Conservation (phyloP, 2,329 filamentous ascomycete species). For the Beauveria caledonica region DNA sequence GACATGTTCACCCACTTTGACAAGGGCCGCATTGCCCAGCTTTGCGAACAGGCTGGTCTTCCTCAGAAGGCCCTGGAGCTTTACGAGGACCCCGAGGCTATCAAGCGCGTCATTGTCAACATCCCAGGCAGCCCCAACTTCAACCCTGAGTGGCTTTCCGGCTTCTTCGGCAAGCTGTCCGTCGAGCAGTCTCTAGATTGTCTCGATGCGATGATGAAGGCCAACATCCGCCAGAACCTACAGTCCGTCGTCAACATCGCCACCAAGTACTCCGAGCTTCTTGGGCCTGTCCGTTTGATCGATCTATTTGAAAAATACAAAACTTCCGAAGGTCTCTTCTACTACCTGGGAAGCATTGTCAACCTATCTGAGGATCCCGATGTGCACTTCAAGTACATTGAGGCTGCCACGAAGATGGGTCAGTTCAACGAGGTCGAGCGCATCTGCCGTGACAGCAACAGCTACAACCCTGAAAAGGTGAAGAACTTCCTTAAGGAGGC, state of each 20-base stretch:
- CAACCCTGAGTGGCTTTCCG: constrained; percentile 82
- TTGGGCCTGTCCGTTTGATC: constrained; percentile 80
- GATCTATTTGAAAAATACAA: constrained; percentile 97
- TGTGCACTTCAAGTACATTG: constrained; percentile 98
- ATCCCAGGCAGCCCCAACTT: constrained; percentile 74
- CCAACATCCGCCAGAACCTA: constrained; percentile 94
- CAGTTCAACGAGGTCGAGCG: constrained; percentile 95
- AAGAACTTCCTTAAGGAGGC: constrained; percentile 99
- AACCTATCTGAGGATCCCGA: constrained; percentile 93
- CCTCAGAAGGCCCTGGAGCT: constrained; percentile 84
- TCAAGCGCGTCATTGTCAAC: constrained; percentile 86
- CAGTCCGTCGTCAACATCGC: constrained; percentile 91
- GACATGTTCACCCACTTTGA: constrained; percentile 99
- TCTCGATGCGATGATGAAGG: constrained; percentile 90
- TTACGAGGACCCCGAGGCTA: constrained; percentile 79
- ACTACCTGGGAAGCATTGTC: constrained; percentile 96
- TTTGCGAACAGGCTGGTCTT: constrained; percentile 90
- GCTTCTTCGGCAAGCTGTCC: constrained; percentile 88
- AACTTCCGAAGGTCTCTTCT: constrained; percentile 93
- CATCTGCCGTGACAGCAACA: constrained; percentile 88
- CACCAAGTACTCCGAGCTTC: constrained; percentile 94
- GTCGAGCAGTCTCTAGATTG: constrained; percentile 93
- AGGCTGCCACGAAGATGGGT: constrained; percentile 87
- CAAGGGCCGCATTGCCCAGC: constrained; percentile 74
- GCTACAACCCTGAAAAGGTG: constrained; percentile 87